These are phyloP conservation scores for Terana coerulea DNA, from an alignment of 768 basidiomycete species.

Conservation along the genomic window DNA sequence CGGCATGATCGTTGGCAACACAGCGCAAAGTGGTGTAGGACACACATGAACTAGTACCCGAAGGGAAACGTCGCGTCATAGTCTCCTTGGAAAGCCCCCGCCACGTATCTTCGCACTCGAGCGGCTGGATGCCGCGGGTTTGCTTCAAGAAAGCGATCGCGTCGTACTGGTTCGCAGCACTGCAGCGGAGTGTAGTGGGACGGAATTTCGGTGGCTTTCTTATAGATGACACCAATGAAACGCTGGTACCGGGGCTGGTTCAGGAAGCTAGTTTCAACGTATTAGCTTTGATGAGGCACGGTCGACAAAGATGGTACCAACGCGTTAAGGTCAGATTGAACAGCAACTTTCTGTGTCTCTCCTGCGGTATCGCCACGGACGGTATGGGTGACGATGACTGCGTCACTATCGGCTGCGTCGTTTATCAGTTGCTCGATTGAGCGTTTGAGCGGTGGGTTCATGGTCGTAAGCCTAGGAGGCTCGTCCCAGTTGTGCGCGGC, in stretches of 20 bases:
- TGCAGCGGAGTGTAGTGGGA: constrained; percentile 27
- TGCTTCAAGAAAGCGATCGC: constrained; percentile 20
- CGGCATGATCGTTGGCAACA: no score
- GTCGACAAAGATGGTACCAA: no score
- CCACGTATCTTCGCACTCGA: constrained; percentile 20
- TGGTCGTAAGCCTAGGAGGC: constrained; percentile 19
- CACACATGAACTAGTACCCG: constrained; percentile 13
- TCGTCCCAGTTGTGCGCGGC: constrained; percentile 27
- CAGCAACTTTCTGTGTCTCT: constrained; percentile 16
- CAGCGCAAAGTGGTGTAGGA: no score
- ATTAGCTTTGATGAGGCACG: neutral
- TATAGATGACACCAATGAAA: constrained; percentile 29
- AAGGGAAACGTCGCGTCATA: constrained; percentile 22
- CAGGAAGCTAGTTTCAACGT: constrained; percentile 15
- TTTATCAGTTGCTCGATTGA: constrained; percentile 24
- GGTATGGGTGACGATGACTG: constrained; percentile 18
- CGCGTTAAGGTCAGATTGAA: constrained; percentile 18
- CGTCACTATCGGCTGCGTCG: constrained; percentile 15
- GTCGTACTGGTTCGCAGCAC: constrained; percentile 25
- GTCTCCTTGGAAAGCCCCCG: constrained; percentile 13
- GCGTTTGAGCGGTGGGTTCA: constrained; percentile 20
- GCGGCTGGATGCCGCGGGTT: constrained; percentile 20
- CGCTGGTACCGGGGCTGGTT: constrained; percentile 22
- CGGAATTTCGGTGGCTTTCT: constrained; percentile 21
- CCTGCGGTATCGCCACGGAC: constrained; percentile 13